A percentile compares a stretch with the other conserved stretches of the same genome.
phyloP scores from a whole-genome alignment of 345 rosid species.

The Reutealis trisperma region DNA sequence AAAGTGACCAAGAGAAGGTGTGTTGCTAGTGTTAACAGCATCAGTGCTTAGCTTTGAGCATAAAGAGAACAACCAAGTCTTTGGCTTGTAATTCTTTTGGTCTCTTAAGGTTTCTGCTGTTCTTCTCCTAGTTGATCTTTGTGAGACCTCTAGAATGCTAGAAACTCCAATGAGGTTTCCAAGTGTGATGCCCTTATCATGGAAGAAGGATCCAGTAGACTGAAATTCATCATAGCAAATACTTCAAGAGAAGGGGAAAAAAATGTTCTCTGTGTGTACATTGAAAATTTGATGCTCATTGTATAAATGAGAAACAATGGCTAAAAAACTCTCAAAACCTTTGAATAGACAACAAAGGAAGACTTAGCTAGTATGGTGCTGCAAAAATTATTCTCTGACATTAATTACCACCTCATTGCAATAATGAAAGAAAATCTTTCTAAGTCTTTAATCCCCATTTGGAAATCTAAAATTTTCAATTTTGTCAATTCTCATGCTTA shows the following conservation, averaged over 20 bases:
- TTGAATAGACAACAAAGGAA: too few species aligned
- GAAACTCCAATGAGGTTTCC: conserved; percentile 81
- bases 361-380: too few species aligned
- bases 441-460: too few species aligned
- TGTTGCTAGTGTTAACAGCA: conserved; percentile 45
- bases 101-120: conserved; percentile 38
- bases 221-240: conserved; percentile 26
- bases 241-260: neutral
- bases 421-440: too few species aligned
- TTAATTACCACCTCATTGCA: too few species aligned
- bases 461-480: too few species aligned
- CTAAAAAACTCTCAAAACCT: too few species aligned
- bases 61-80: conserved; percentile 68
- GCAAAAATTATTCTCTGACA: too few species aligned
- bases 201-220: conserved; percentile 83
- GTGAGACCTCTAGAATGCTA: conserved; percentile 57
- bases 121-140: conserved; percentile 59
- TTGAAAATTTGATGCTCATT: too few species aligned
- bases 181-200: conserved; percentile 66
- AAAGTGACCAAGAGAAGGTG: conserved; percentile 69
- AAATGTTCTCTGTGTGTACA: too few species aligned
- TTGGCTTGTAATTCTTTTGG: conserved; percentile 50
- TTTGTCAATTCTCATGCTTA: too few species aligned
- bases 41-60: conserved; percentile 75
- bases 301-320: too few species aligned